These are phyloP conservation scores for Tolypocladium sp. DNA, from an alignment of 2,329 filamentous ascomycete genomes.

Conservation along the genomic window DNA sequence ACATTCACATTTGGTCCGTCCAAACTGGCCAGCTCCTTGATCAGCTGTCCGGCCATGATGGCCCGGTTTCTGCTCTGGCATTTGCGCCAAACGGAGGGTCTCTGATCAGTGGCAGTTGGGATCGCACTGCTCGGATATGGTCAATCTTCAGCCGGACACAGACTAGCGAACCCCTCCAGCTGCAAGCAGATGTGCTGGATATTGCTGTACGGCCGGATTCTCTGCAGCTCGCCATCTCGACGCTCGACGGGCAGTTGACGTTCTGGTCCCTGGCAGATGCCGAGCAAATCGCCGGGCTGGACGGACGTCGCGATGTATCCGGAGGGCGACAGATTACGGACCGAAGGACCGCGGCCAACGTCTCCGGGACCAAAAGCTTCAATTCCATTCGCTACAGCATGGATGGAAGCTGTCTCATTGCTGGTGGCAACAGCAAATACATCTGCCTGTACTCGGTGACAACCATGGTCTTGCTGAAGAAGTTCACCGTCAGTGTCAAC, in stretches of 20 bases:
- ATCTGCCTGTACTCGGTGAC: conserved; percentile 95
- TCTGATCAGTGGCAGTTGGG: conserved; percentile 91
- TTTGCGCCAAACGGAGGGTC: conserved; percentile 82
- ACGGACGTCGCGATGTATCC: conserved; percentile 85
- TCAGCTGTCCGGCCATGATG: conserved; percentile 84
- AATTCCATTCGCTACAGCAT: conserved; percentile 82
- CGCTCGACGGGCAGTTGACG: conserved; percentile 83
- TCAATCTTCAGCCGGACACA: conserved; percentile 90
- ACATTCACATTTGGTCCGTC: conserved; percentile 97
- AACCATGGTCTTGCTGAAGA: conserved; percentile 85
- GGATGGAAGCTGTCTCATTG: conserved; percentile 83
- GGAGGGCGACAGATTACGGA: conserved; percentile 85
- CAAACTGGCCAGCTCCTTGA: conserved; percentile 95
- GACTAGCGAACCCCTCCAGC: conserved; percentile 85
- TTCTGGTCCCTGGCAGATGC: conserved; percentile 93
- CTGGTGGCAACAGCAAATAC: conserved; percentile 94
- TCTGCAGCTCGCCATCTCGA: conserved; percentile 82
- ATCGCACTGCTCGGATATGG: conserved; percentile 91
- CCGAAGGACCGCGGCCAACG: conserved; percentile 83
- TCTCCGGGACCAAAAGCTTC: conserved; percentile 83
- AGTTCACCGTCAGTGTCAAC: conserved; percentile 92
- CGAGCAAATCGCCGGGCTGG: conserved; percentile 74
- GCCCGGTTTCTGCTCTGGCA: conserved; percentile 77
- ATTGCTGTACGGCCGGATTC: conserved; percentile 86
- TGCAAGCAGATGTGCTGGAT: conserved; percentile 83